Base-by-base conservation (phyloP, 176 grass and related monocot species). In the Oryza coarctata region DNA sequence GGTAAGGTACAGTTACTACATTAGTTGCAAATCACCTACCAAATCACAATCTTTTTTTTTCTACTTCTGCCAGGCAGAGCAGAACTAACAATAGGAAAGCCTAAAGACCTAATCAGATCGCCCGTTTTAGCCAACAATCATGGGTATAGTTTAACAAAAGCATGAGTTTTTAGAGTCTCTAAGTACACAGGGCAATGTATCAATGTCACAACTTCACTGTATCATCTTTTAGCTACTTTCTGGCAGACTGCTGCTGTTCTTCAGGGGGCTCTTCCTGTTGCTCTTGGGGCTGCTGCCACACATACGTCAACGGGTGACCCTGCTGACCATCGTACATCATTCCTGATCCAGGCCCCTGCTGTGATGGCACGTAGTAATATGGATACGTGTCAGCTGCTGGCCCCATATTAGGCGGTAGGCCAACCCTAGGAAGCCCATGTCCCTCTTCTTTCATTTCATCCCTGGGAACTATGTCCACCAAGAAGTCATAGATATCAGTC, bases 401-500 rank as follows among this genome's bases (percentile, higher is more conserved):
- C 30, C 87, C 84, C 74, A 92, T 40, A 41, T 74, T 50, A 44
- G 87, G 87, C 26, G 87, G 87, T 71, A 89, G 78, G 25, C 80
- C 91, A 73, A 83, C 83, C 73, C 87, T 92, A 6, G 84, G 76
- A 81, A 85, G 82, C 14, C 84, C 84, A 29, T 84, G 76, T 28
- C 87, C 91, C 36, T 92, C 91, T 29, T 89, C 87, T 69, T 89
- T 92, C 76, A 82, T 73, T 71, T 92, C 91, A 74, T 87, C 84
- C 87, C 91, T 87, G 0, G 91, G 91, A 82, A 92, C 78, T 67
- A 89, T 87, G 82, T 92, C 91, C 40, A 92, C 87, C 76, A 92
- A 72, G 81, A 92, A 92, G 60, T 92, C 90, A 29, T 89, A 92
- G 83, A 92, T 87, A 68, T 92, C 91, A 58, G 91, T 92, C 81